Base-by-base conservation (phyloP, 2,329 filamentous ascomycete genomes). In the Orbilia blumenaviensis region DNA sequence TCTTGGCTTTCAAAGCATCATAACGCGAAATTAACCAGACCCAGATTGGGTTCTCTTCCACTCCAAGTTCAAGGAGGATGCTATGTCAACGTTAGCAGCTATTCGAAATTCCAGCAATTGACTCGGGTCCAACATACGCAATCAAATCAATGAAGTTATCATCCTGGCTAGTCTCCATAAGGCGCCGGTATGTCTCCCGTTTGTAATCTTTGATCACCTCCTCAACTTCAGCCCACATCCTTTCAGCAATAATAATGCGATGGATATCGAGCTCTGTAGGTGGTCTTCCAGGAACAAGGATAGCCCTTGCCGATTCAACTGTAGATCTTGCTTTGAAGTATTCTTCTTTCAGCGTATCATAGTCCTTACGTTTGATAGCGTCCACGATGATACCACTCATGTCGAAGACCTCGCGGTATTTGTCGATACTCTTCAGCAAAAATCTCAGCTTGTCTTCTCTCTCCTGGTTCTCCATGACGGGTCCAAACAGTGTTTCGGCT, bases 401-500 rank as follows among this genome's bases (percentile, higher is more conserved):
- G 80, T 96, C 93, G 78, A 97, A 91, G 56, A 95, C 89, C 34
- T 91, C 90, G 75, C 90, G 91, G 82, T 95, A 92, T 77, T 89
- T 89, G 77, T 95, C 91, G 54, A 99, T 86, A 12, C 91, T 89
- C 7, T 87, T 87, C 21, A 93, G 86, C 7, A 97, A 89, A 0
- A 88, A 87, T 82, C 94, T 96, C 66, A 99, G 86, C 77, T 90
- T 90, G 81, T 94, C 92, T 81, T 98, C 95, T 81, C 94, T 93
- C 80, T 98, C 94, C 27, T 92, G 89, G 2, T 95, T 95, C 41
- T 93, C 93, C 38, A 99, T 84, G 0, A 95, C 94, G 1, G 95
- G 95, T 0, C 95, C 95, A 94, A 96, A 99, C 7, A 99, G 92
- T 81, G 99, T 95, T 82, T 98, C 93, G 0, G 94, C 95, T 83